These are phyloP conservation scores for Paraconiothyrium brasiliense DNA, from an alignment of 2,329 filamentous ascomycete genomes.

Conservation along the genomic window DNA sequence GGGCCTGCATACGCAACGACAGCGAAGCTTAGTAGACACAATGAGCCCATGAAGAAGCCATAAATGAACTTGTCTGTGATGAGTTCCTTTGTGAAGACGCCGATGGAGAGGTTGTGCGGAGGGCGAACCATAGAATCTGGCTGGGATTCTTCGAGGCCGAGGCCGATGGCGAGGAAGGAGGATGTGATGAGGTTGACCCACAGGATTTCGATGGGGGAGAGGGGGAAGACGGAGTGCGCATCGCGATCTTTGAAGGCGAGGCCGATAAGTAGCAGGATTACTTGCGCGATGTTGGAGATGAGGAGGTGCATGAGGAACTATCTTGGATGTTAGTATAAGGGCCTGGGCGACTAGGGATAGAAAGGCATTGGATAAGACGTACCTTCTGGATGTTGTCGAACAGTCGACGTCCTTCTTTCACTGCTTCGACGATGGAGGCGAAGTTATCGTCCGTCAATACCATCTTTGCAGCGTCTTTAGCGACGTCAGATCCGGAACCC, in stretches of 20 bases:
- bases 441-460: slow-evolving; percentile 54
- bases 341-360: neutral
- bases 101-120: slow-evolving; percentile 54
- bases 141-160: slow-evolving; percentile 57
- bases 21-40: slow-evolving; percentile 57
- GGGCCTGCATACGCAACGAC: slow-evolving; percentile 55
- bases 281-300: slow-evolving; percentile 59
- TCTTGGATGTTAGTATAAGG: neutral
- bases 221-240: slow-evolving; percentile 56
- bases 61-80: slow-evolving; percentile 61
- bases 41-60: slow-evolving; percentile 56
- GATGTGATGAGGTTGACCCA: slow-evolving; percentile 60
- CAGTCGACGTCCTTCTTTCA: slow-evolving; percentile 52
- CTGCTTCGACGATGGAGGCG: slow-evolving; percentile 53
- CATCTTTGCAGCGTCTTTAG: slow-evolving; percentile 54
- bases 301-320: slow-evolving; percentile 59
- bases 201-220: slow-evolving; percentile 59
- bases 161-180: slow-evolving; percentile 58
- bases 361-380: slow-evolving; percentile 5
- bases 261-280: slow-evolving; percentile 58
- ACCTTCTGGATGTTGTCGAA: slow-evolving; percentile 55
- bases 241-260: slow-evolving; percentile 57
- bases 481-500: slow-evolving; percentile 52
- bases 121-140: slow-evolving; percentile 58
- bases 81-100: slow-evolving; percentile 57